Conservation (phyloP, 2,329 filamentous ascomycete genomes). For the Didymella segeticola region DNA sequence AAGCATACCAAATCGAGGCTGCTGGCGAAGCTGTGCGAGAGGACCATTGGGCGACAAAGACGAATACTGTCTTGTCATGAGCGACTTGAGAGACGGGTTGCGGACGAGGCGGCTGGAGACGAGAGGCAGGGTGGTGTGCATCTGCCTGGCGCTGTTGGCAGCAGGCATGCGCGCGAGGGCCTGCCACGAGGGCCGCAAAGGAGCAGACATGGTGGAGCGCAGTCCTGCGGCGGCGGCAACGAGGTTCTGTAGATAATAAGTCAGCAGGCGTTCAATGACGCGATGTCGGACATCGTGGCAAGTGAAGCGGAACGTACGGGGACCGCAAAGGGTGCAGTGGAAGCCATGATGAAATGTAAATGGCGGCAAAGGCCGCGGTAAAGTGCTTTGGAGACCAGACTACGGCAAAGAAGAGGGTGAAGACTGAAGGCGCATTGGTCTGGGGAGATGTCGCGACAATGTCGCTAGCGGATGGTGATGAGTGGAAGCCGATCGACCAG, state of each 20-base stretch:
- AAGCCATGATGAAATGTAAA: conserved; percentile 54
- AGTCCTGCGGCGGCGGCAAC: conserved; percentile 47
- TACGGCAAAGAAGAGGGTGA: conserved; percentile 4
- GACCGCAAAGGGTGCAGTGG: conserved; percentile 56
- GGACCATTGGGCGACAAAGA: conserved; percentile 46
- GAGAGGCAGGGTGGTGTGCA: conserved; percentile 33
- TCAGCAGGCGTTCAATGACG: conserved; percentile 29
- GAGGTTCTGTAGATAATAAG: conserved; percentile 50
- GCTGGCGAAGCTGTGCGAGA: conserved; percentile 38
- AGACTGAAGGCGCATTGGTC: conserved; percentile 30
- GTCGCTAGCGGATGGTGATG: conserved; percentile 25
- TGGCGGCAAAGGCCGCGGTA: conserved; percentile 44
- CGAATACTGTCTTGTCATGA: conserved; percentile 48
- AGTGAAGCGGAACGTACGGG: conserved; percentile 55
- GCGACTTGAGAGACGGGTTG: conserved; percentile 31
- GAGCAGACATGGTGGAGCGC: conserved; percentile 50
- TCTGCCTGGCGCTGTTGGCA: conserved; percentile 30
- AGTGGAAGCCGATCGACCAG: conserved; percentile 34
- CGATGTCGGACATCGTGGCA: conserved; percentile 36
- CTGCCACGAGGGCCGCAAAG: conserved; percentile 47
- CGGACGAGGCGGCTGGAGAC: conserved; percentile 45
- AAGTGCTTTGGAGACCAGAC: conserved; percentile 25
- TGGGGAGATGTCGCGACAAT: conserved; percentile 27
- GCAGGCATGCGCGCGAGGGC: conserved; percentile 31
- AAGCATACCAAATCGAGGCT: conserved; percentile 40